Conservation (phyloP, 2,329 filamentous ascomycete genomes). For the Verticillium longisporum region DNA sequence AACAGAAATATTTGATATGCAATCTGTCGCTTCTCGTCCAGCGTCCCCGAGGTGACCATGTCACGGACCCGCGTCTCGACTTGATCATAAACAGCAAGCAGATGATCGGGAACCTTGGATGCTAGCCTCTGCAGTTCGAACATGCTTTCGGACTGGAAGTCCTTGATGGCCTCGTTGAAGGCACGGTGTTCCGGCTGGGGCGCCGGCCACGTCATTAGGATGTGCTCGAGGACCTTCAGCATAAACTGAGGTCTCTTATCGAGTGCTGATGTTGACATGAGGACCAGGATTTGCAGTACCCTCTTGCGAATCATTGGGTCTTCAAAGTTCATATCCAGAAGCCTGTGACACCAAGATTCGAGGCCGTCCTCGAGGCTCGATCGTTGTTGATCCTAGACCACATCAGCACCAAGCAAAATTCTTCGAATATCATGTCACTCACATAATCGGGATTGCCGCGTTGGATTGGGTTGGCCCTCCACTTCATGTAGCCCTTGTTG, state of each 20-base stretch:
- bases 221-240: slow-evolving; percentile 83
- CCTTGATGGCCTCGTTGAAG: slow-evolving; percentile 85
- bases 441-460: slow-evolving; percentile 11
- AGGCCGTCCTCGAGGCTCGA: slow-evolving; percentile 55
- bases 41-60: slow-evolving; percentile 62
- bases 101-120: slow-evolving; percentile 83
- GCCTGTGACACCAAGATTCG: slow-evolving; percentile 64
- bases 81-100: slow-evolving; percentile 81
- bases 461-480: slow-evolving; percentile 37
- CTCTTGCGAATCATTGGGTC: slow-evolving; percentile 81
- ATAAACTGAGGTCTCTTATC: slow-evolving; percentile 75
- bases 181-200: slow-evolving; percentile 62
- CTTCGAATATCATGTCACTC: neutral
- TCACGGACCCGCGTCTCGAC: slow-evolving; percentile 78
- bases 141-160: slow-evolving; percentile 78
- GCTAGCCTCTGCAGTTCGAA: slow-evolving; percentile 84
- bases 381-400: slow-evolving; percentile 39
- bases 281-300: slow-evolving; percentile 73
- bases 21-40: slow-evolving; percentile 78
- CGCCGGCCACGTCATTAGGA: slow-evolving; percentile 74
- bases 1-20: slow-evolving; percentile 88
- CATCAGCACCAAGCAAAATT: neutral
- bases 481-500: slow-evolving; percentile 82
- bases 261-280: slow-evolving; percentile 75
- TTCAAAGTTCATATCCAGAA: slow-evolving; percentile 68